A percentile compares a stretch with the other conserved stretches of the same genome.
Conservation (phyloP, 805 yeast species). For the Myxozyma melibiosi region DNA sequence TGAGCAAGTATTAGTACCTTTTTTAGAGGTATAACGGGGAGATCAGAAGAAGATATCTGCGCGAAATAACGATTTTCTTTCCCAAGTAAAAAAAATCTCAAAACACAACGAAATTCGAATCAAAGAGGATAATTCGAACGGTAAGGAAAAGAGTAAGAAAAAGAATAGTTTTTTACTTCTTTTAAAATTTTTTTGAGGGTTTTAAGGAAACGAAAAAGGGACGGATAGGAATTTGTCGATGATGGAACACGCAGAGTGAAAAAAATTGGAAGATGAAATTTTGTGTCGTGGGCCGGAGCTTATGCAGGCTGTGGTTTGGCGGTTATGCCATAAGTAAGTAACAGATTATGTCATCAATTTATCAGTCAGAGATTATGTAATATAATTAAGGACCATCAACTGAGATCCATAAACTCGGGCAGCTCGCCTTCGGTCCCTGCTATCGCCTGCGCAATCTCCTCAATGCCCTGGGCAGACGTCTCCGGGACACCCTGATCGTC, state of each 20-base stretch:
- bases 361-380: not conserved
- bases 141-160: conserved; percentile 2
- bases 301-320: not conserved
- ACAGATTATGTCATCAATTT: not conserved
- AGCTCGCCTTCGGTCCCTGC: not conserved
- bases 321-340: not conserved
- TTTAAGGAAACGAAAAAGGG: conserved; percentile 15
- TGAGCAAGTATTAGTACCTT: not conserved
- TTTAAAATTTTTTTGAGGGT: conserved; percentile 28
- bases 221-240: not conserved
- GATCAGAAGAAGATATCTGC: too few species aligned
- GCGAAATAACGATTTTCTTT: too few species aligned
- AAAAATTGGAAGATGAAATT: conserved; percentile 8
- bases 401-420: not conserved
- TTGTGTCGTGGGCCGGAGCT: conserved; percentile 13
- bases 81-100: conserved; percentile 3
- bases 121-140: not conserved
- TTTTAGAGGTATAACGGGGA: too few species aligned
- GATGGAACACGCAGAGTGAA: conserved; percentile 8
- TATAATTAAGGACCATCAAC: not conserved
- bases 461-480: conserved; percentile 2
- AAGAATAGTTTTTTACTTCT: conserved; percentile 17
- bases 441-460: conserved; percentile 1
- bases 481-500: conserved; percentile 1
- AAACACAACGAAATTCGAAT: not conserved